Conservation (phyloP, 805 yeast genomes). For the Ogataea haglerorum region DNA sequence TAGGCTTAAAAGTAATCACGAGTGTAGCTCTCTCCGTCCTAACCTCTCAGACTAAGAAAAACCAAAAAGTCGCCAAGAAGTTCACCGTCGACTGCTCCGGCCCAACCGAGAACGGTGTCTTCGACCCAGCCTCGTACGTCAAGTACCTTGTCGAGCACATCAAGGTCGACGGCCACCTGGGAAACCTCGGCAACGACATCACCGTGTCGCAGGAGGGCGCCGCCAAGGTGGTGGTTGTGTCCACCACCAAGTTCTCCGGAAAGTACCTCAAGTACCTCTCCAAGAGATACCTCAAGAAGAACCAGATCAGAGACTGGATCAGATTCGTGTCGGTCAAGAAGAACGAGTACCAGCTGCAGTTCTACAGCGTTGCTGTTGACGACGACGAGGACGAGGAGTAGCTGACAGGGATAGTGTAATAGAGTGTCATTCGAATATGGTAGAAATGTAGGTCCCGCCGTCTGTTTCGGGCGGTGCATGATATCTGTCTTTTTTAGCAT, state of each 20-base stretch:
- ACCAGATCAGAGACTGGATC: constrained; percentile 99
- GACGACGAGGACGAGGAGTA: constrained; percentile 93
- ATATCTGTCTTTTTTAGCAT: not conserved
- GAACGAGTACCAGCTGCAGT: constrained; percentile 94
- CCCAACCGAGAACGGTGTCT: constrained; percentile 96
- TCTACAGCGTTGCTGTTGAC: constrained; percentile 95
- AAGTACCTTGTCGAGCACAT: constrained; percentile 98
- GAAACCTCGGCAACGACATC: constrained; percentile 96
- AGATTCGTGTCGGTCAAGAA: constrained; percentile 95
- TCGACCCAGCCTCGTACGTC: constrained; percentile 96
- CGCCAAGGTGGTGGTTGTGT: constrained; percentile 82
- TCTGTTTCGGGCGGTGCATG: constrained; percentile 3
- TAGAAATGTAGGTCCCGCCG: not conserved
- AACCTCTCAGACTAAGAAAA: constrained; percentile 64
- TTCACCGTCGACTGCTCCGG: constrained; percentile 95
- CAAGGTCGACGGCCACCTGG: constrained; percentile 95
- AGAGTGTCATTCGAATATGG: not conserved
- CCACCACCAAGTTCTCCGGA: constrained; percentile 97
- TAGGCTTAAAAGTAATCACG: constrained; percentile 18
- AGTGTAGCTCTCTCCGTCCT: constrained; percentile 7
- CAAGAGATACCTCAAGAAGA: constrained; percentile 99
- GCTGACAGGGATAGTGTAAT: constrained; percentile 14
- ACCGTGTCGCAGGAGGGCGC: constrained; percentile 82
- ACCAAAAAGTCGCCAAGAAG: constrained; percentile 73
- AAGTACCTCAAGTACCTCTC: constrained; percentile 99